Conservation (phyloP, 768 basidiomycete genomes). For the Xerocomellus dryophilus region DNA sequence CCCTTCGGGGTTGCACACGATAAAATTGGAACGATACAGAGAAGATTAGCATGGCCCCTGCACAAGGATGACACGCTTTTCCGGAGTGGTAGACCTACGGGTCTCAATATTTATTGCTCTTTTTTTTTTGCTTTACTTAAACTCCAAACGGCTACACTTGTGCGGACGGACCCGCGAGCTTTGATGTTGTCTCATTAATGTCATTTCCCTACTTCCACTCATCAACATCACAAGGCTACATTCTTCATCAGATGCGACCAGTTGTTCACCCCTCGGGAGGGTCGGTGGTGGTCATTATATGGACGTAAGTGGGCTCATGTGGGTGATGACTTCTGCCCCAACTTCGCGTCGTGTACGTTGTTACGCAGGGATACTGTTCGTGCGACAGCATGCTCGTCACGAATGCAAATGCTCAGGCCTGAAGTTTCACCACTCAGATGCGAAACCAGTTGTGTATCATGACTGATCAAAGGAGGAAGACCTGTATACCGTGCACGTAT, state of each 20-base stretch:
- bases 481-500: no score
- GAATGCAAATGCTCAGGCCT: no score
- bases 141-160: no score
- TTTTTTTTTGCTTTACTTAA: slow-evolving; percentile 6
- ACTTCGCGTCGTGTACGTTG: background rate
- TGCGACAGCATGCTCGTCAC: background rate
- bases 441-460: no score
- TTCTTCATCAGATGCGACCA: no score
- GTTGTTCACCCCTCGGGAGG: background rate
- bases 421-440: no score
- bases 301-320: no score
- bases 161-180: no score
- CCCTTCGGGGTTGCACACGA: slow-evolving; percentile 93
- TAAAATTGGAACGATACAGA: slow-evolving; percentile 99
- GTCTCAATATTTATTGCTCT: slow-evolving; percentile 40
- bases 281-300: background rate
- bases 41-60: slow-evolving; percentile 99
- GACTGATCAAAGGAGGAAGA: no score
- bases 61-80: slow-evolving; percentile 99
- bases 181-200: background rate
- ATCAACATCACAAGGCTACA: background rate
- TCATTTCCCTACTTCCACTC: background rate
- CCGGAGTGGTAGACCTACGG: slow-evolving; percentile 76
- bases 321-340: background rate
- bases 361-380: no score